Base-by-base conservation (phyloP, 2,329 filamentous ascomycete species). In the Hypoxylon sp. region DNA sequence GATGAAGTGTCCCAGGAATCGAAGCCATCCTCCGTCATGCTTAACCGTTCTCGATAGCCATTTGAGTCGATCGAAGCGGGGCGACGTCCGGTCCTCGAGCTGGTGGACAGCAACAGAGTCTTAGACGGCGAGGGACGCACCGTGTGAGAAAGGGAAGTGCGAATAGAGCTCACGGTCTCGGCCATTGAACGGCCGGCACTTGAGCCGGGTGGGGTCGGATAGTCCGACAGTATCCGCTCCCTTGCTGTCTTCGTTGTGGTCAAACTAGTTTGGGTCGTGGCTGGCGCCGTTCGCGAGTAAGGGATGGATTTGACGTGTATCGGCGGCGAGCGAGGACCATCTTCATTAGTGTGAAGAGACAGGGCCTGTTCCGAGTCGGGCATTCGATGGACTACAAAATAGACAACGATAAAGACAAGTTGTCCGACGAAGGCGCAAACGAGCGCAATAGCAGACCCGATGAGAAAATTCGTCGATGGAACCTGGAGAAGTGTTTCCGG, bases 1-100 rank as follows among this genome's bases (percentile, higher is more conserved):
- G 82, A 81, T 0, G 89, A 91, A 0, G 89, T 91, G 71, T 93
- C 90, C 91, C 91, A 93, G 2, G 85, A 88, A 70, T 92, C 90
- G 70, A 93, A 92, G 1, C 86, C 85, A 64, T 91, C 88, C n/a
- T 85, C 84, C 13, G 74, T 71, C 34, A 77, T 78, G 37, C 76
- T 76, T 15, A 74, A 74, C 4, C 71, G 70, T 5, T 77, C 76
- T 4, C 70, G 74, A 47, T 77, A 75, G 6, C 72, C 63, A 41
- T 71, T 75, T 0, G 84, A 84, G 5, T 85, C 83, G 8, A 84
- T 73, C 0, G 87, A 88, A 6, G 77, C 69, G 2, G 81, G 75
- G 20, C 84, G 79, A 22, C 78, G 77, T 22, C 64, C 60, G n/a
- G 60, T 71, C 56, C 77, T 79, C 54, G 81, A 79, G 59, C 74